A percentile compares a stretch with the other conserved stretches of the same genome.
These are phyloP conservation scores for Globisporangium nodosum DNA, from an alignment of 352 stramenopile species.

Conservation along the genomic window DNA sequence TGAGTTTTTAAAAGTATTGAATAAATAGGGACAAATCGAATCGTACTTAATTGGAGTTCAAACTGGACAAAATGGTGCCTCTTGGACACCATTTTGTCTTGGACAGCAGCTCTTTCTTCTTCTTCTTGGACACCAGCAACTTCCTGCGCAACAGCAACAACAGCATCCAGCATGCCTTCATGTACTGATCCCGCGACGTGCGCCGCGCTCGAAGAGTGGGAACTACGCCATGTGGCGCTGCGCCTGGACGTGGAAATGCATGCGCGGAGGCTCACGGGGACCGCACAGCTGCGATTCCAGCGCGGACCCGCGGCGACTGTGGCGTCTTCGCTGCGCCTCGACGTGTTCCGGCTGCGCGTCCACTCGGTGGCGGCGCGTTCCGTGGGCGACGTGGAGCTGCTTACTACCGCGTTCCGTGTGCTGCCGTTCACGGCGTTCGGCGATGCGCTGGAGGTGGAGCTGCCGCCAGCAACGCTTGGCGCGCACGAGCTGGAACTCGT, in stretches of 20 bases:
- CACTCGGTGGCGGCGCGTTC: conserved; percentile 21
- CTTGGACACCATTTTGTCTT: too few relatives aligned
- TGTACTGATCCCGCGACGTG: conserved; percentile 59
- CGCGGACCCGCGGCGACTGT: conserved; percentile 11
- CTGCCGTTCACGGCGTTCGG: conserved; percentile 64
- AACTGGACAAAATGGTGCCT: too few relatives aligned
- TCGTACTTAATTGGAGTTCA: too few relatives aligned
- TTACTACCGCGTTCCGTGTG: conserved; percentile 37
- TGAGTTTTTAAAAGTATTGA: too few relatives aligned
- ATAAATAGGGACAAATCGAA: too few relatives aligned
- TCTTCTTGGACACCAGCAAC: too few relatives aligned
- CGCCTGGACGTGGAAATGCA: conserved; percentile 43
- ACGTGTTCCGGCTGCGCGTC: conserved; percentile 60
- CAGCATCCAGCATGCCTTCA: neutral
- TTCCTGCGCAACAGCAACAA: too few relatives aligned
- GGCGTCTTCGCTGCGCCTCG: conserved; percentile 27
- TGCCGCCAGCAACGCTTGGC: conserved; percentile 16
- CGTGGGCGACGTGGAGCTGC: neutral
- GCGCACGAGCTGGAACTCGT: conserved; percentile 28
- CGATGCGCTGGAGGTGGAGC: conserved; percentile 40
- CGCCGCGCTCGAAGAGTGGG: conserved; percentile 38
- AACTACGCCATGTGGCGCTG: conserved; percentile 46
- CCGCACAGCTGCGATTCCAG: conserved; percentile 33
- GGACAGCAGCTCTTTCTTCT: too few relatives aligned
- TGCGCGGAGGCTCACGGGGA: conserved; percentile 17